Conservation (phyloP, 306 rosid species). For the Hippophae tibetana region DNA sequence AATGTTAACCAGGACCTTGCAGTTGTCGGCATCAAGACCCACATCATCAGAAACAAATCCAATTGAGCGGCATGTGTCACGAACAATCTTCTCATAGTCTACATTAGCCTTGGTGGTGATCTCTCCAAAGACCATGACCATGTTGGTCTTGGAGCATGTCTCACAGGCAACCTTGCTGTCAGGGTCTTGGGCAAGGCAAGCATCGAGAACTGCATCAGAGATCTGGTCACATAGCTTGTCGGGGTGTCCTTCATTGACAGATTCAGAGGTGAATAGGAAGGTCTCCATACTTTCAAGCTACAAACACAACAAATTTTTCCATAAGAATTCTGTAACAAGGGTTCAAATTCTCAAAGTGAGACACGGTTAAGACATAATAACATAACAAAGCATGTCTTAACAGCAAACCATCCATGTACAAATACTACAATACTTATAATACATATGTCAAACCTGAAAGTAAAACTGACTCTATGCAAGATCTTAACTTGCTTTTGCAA, state of each 20-base stretch:
- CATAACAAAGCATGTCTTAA: too few species aligned
- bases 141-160: slow-evolving; percentile 97
- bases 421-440: too few species aligned
- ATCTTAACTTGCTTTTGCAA: too few species aligned
- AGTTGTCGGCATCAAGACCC: slow-evolving; percentile 96
- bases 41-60: slow-evolving; percentile 92
- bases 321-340: slow-evolving; percentile 10
- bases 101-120: slow-evolving; percentile 95
- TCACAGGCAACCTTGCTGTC: slow-evolving; percentile 99
- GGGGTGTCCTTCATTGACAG: slow-evolving; percentile 99
- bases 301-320: slow-evolving; percentile 12
- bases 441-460: too few species aligned
- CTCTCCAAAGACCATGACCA: slow-evolving; percentile 99
- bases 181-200: slow-evolving; percentile 93
- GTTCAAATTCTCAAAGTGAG: not conserved
- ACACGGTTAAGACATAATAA: too few species aligned
- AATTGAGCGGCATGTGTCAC: slow-evolving; percentile 81
- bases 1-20: slow-evolving; percentile 97
- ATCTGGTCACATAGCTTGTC: slow-evolving; percentile 99
- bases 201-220: slow-evolving; percentile 98
- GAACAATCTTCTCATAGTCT: slow-evolving; percentile 93
- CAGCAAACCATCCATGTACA: too few species aligned
- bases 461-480: too few species aligned
- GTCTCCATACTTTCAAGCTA: slow-evolving; percentile 75
- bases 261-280: slow-evolving; percentile 90